phyloP scores from a whole-genome alignment of 1,284 basidiomycete species.

The Porodaedalea pini region DNA sequence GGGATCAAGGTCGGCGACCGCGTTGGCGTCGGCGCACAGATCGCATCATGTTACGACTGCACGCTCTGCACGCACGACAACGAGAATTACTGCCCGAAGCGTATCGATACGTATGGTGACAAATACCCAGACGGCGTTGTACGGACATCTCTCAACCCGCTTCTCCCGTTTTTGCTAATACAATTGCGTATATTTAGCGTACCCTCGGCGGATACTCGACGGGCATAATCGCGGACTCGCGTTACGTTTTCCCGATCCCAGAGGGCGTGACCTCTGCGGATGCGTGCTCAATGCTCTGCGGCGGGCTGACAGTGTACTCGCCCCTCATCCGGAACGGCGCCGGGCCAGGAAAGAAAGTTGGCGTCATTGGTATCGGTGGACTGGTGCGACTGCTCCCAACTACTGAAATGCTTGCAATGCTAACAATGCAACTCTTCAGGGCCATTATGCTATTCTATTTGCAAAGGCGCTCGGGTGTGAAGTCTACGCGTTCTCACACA shows the following conservation, averaged over 20 bases:
- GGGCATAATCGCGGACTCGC: constrained; percentile 61
- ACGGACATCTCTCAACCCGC: not conserved
- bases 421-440: constrained; percentile 26
- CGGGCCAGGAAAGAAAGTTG: constrained; percentile 64
- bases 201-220: constrained; percentile 64
- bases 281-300: constrained; percentile 56
- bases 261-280: constrained; percentile 51
- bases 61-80: constrained; percentile 50
- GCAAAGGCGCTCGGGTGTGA: constrained; percentile 58
- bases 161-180: not conserved
- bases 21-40: constrained; percentile 63
- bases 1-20: constrained; percentile 60
- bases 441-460: constrained; percentile 56
- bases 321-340: constrained; percentile 59
- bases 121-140: constrained; percentile 49
- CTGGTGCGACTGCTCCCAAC: constrained; percentile 35
- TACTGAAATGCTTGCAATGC: constrained; percentile 25
- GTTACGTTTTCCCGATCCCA: constrained; percentile 70
- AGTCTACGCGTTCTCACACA: constrained; percentile 66
- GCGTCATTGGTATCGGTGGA: constrained; percentile 63
- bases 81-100: constrained; percentile 49
- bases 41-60: constrained; percentile 51
- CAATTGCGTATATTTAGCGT: constrained; percentile 24
- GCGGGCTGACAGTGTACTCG: constrained; percentile 63
- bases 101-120: constrained; percentile 36